These are phyloP conservation scores for Fusarium nurragi DNA, from an alignment of 2,329 filamentous ascomycete genomes.

Conservation along the genomic window DNA sequence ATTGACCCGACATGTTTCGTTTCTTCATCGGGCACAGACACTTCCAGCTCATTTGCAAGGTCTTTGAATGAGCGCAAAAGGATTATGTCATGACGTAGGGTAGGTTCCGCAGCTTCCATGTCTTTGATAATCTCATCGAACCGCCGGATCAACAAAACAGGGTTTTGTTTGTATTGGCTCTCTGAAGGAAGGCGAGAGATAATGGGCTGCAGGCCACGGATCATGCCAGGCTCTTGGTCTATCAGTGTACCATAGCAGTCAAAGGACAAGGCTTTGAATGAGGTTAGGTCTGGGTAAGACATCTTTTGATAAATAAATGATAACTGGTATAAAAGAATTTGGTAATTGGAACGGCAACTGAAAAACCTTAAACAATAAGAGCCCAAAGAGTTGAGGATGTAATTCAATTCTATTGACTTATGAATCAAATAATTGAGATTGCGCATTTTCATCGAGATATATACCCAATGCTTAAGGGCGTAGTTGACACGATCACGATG, in stretches of 20 bases:
- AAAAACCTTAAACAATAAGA: too few species aligned
- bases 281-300: background rate
- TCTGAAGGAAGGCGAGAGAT: background rate
- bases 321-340: too few species aligned
- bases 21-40: background rate
- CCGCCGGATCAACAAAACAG: background rate
- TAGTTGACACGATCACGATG: conserved; percentile 1
- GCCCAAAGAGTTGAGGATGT: accelerated
- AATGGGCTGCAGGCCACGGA: background rate
- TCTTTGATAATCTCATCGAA: background rate
- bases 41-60: background rate
- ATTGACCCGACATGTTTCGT: background rate
- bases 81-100: background rate
- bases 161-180: background rate
- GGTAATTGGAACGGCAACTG: too few species aligned
- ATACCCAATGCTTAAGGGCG: conserved; percentile 7
- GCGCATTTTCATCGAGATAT: background rate
- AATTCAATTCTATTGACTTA: accelerated
- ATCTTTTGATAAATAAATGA: background rate
- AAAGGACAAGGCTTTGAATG: conserved; percentile 13
- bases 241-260: conserved; percentile 17
- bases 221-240: conserved; percentile 14
- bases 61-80: conserved; percentile 4
- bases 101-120: conserved; percentile 2
- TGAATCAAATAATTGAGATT: accelerated